Percentiles rank a stretch among this genome's conserved stretches.
Conservation (phyloP, 495 filamentous ascomycete species). For the Choiromyces venosus region DNA sequence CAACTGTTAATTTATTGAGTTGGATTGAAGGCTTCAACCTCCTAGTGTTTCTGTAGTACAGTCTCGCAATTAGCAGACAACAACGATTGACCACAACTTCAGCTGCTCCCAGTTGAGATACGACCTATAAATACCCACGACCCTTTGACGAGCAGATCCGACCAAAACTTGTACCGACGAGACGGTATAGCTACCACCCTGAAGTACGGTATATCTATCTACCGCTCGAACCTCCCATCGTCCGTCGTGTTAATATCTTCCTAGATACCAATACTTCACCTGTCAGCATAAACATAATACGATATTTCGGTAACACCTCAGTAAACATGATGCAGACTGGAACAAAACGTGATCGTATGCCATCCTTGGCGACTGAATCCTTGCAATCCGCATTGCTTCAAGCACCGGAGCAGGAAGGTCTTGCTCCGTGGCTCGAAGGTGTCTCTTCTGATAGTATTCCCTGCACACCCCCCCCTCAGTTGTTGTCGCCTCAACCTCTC, state of each 20-base stretch:
- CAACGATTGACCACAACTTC: not conserved
- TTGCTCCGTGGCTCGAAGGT: not conserved
- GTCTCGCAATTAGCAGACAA: not conserved
- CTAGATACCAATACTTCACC: not conserved
- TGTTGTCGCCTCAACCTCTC: conserved; percentile 41
- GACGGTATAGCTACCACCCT: not conserved
- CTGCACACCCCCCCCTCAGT: conserved; percentile 24
- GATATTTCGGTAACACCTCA: not conserved
- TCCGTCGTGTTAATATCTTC: conserved; percentile 1
- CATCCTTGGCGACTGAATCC: not conserved
- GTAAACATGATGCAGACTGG: not conserved
- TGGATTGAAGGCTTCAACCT: not conserved
- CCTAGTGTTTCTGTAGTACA: not conserved
- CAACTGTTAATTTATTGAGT: not conserved
- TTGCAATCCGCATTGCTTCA: not conserved
- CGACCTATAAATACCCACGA: not conserved
- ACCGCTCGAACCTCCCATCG: not conserved
- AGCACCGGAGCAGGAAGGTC: not conserved
- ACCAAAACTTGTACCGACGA: not conserved
- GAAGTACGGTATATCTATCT: not conserved
- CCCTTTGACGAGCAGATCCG: not conserved
- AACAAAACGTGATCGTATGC: not conserved
- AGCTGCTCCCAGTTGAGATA: not conserved
- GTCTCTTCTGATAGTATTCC: conserved; percentile 19
- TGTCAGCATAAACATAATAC: conserved; percentile 1